A percentile compares a stretch with the other conserved stretches of the same genome.
phyloP scores from a whole-genome alignment of 2,329 filamentous ascomycete genomes.

The Ophiostoma sp. region DNA sequence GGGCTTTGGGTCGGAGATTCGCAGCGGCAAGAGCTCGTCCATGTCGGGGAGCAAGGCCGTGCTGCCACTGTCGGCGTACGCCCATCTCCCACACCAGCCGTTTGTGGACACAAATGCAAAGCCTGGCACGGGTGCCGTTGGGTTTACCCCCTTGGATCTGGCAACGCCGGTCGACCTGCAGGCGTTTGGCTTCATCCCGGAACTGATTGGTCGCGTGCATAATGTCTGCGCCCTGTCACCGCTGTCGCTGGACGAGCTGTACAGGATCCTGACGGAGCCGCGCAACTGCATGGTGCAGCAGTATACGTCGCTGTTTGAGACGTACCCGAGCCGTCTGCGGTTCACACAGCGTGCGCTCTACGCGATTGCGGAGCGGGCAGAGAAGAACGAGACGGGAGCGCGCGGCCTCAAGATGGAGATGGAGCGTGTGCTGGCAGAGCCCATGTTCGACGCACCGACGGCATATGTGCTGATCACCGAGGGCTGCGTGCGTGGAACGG shows the following conservation, averaged over 20 bases:
- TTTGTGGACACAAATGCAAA: conserved; percentile 29
- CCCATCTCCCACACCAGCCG: conserved; percentile 52
- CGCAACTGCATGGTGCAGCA: conserved; percentile 82
- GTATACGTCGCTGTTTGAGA: conserved; percentile 80
- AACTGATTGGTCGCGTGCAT: conserved; percentile 91
- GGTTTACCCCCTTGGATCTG: conserved; percentile 60
- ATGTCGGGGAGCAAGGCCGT: conserved; percentile 49
- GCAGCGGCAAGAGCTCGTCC: conserved; percentile 47
- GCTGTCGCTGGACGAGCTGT: conserved; percentile 61
- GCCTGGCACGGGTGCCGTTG: conserved; percentile 23
- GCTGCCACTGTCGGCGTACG: conserved; percentile 58
- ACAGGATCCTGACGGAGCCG: conserved; percentile 87
- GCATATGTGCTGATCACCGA: conserved; percentile 71
- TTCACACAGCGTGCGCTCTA: conserved; percentile 80
- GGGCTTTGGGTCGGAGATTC: conserved; percentile 82
- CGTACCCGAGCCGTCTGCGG: conserved; percentile 69
- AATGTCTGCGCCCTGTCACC: conserved; percentile 81
- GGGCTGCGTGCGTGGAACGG: conserved; percentile 57
- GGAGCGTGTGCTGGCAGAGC: conserved; percentile 70
- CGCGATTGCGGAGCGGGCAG: conserved; percentile 67
- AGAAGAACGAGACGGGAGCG: conserved; percentile 64
- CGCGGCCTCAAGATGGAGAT: conserved; percentile 74
- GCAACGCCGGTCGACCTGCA: conserved; percentile 72
- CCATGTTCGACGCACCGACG: conserved; percentile 75
- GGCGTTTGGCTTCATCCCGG: conserved; percentile 84